phyloP scores from a whole-genome alignment of 2,329 filamentous ascomycete genomes.

The Trichoderma arundinaceum region DNA sequence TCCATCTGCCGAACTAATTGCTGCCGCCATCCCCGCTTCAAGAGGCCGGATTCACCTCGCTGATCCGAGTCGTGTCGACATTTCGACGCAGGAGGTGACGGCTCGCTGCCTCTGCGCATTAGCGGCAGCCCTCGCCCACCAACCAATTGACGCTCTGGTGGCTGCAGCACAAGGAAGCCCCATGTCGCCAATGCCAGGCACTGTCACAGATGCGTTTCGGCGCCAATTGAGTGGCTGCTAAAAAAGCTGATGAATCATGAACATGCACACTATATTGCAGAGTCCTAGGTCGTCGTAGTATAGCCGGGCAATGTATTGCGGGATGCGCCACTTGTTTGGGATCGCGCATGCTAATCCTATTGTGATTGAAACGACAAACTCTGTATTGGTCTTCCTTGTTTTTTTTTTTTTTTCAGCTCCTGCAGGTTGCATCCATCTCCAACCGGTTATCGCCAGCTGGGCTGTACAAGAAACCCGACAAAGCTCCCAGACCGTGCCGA shows the following conservation, averaged over 20 bases:
- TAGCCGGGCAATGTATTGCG: no score
- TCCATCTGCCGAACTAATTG: no score
- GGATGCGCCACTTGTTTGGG: no score
- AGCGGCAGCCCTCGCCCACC: slow-evolving; percentile 13
- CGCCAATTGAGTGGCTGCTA: slow-evolving; percentile 29
- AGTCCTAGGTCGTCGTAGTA: no score
- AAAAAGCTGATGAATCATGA: no score
- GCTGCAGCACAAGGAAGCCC: background rate
- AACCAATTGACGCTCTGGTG: slow-evolving; percentile 22
- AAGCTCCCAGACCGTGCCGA: background rate
- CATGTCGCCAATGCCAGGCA: slow-evolving; percentile 4
- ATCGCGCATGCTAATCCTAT: no score
- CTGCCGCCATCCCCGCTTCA: background rate
- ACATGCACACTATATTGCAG: no score
- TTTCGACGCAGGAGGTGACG: slow-evolving; percentile 5
- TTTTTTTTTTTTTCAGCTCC: background rate
- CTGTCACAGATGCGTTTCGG: slow-evolving; percentile 28
- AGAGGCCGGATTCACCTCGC: background rate
- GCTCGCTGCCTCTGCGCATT: background rate
- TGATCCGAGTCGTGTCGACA: slow-evolving; percentile 1
- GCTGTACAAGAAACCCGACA: slow-evolving; percentile 6
- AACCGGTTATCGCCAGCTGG: slow-evolving; percentile 14
- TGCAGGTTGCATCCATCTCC: background rate
- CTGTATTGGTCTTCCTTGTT: background rate
- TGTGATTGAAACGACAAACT: no score